These are phyloP conservation scores for Cutaneotrichosporon cyanovorans DNA, from an alignment of 1,284 basidiomycete species.

Conservation along the genomic window DNA sequence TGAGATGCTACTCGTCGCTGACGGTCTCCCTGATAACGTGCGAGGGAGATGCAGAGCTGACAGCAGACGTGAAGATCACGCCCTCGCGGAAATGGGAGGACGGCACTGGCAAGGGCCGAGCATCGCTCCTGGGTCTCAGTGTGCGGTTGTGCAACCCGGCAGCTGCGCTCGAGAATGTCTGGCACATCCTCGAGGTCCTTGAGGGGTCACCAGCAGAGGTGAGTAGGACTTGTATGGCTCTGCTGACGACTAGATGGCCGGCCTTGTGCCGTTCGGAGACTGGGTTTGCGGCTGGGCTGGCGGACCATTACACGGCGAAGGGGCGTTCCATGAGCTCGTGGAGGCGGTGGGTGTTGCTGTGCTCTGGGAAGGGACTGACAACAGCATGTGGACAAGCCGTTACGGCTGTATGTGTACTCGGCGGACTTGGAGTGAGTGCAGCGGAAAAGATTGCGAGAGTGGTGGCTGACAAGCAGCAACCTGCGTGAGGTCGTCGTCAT, in stretches of 20 bases:
- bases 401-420: conserved; percentile 11
- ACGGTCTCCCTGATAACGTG: too few species aligned
- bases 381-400: conserved; percentile 74
- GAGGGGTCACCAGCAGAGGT: conserved; percentile 90
- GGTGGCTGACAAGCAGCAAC: conserved; percentile 52
- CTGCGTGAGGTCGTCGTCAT: conserved; percentile 84
- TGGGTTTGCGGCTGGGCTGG: conserved; percentile 93
- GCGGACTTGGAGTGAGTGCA: conserved; percentile 54
- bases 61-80: conserved; percentile 67
- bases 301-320: conserved; percentile 81
- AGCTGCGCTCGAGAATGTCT: conserved; percentile 80
- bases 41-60: too few species aligned
- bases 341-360: conserved; percentile 57
- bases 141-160: conserved; percentile 87
- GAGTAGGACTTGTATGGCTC: conserved; percentile 9
- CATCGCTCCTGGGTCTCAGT: conserved; percentile 80
- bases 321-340: conserved; percentile 93
- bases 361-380: conserved; percentile 1
- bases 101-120: conserved; percentile 48
- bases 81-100: conserved; percentile 73
- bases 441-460: neutral
- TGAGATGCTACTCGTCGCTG: too few species aligned
- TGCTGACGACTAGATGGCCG: conserved; percentile 35
- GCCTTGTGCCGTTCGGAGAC: conserved; percentile 78
- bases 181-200: conserved; percentile 95